These are phyloP conservation scores for Leptographium radiaticola DNA, from an alignment of 2,329 filamentous ascomycete species.

Conservation along the genomic window DNA sequence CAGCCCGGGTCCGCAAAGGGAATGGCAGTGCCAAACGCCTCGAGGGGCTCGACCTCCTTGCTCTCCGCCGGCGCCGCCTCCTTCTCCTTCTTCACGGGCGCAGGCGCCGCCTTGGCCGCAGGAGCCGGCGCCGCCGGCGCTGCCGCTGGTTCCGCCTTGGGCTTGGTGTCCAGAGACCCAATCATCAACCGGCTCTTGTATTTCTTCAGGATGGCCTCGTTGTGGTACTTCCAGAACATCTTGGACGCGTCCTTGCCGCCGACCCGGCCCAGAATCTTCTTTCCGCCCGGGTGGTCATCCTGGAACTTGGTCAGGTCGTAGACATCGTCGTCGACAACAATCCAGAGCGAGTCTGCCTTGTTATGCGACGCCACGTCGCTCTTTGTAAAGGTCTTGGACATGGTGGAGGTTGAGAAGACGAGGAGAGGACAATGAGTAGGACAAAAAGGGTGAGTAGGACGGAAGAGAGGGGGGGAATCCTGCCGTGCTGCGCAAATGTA, in stretches of 20 bases:
- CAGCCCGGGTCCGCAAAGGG: conserved; percentile 87
- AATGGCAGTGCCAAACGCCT: conserved; percentile 74
- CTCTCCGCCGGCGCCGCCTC: not conserved
- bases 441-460: not conserved
- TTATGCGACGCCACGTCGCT: conserved; percentile 86
- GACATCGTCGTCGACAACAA: conserved; percentile 87
- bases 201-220: conserved; percentile 78
- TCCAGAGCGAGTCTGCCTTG: conserved; percentile 74
- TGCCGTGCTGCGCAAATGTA: no score
- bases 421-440: not conserved
- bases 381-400: conserved; percentile 78
- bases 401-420: conserved; percentile 26
- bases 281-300: conserved; percentile 66
- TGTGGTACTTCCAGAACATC: conserved; percentile 67
- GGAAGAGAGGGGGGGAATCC: not conserved
- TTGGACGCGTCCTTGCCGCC: conserved; percentile 54
- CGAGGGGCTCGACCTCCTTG: conserved; percentile 48
- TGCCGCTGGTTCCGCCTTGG: conserved; percentile 47
- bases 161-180: conserved; percentile 81
- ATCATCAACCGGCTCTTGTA: conserved; percentile 65
- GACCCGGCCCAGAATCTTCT: conserved; percentile 51
- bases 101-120: conserved; percentile 23
- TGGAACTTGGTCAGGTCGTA: conserved; percentile 88
- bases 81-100: conserved; percentile 15
- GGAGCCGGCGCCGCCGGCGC: conserved; percentile 28